phyloP scores from a whole-genome alignment of 2,329 filamentous ascomycete genomes.

The Aspergillus sp. region DNA sequence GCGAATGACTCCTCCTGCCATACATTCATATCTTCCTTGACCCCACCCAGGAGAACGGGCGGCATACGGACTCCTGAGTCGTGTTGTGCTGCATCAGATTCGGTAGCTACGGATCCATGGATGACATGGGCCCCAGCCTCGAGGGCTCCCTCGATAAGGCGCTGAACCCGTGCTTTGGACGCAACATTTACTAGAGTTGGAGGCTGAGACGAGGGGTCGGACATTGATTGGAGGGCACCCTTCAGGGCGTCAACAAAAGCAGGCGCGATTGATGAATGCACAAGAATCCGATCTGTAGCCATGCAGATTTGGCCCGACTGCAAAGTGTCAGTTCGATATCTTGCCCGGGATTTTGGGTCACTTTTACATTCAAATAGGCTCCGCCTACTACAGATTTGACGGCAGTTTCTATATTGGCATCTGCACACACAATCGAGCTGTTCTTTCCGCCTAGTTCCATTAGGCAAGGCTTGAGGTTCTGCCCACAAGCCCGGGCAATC shows the following conservation, averaged over 20 bases:
- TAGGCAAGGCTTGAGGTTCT: constrained; percentile 56
- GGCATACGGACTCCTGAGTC: constrained; percentile 49
- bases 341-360: too few relatives aligned
- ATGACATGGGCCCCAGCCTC: constrained; percentile 33
- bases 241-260: constrained; percentile 55
- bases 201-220: constrained; percentile 33
- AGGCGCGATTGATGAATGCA: constrained; percentile 55
- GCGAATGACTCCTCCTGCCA: constrained; percentile 75
- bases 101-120: constrained; percentile 21
- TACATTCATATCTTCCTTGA: constrained; percentile 69
- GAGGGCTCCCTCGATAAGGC: constrained; percentile 28
- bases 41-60: constrained; percentile 65
- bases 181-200: constrained; percentile 45
- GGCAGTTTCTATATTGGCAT: constrained; percentile 71
- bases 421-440: constrained; percentile 72
- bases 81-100: constrained; percentile 4
- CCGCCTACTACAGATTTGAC: constrained; percentile 34
- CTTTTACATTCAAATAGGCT: constrained; percentile 33
- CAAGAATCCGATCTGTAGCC: constrained; percentile 71
- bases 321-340: background rate
- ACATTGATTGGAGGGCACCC: constrained; percentile 37
- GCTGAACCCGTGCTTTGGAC: constrained; percentile 44
- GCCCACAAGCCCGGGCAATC: constrained; percentile 39
- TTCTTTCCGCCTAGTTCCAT: constrained; percentile 84
- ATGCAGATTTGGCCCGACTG: constrained; percentile 76